Conservation (phyloP, 352 stramenopile genomes). For the Phytophthora colocasiae region DNA sequence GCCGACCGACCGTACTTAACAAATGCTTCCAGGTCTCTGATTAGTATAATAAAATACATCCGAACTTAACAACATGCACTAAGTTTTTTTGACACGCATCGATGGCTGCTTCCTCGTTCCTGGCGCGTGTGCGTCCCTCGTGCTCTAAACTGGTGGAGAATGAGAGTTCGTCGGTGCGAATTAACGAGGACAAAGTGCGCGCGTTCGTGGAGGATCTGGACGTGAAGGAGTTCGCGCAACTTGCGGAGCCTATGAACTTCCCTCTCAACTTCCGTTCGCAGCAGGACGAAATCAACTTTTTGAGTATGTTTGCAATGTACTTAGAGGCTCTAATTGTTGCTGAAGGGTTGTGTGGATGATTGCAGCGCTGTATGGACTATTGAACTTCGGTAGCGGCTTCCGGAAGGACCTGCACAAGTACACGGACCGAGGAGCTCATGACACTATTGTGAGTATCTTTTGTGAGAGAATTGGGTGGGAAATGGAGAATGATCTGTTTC, state of each 20-base stretch:
- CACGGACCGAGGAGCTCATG: conserved; percentile 64
- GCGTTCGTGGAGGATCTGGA: conserved; percentile 64
- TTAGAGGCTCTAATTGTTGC: neutral
- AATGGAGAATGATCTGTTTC: neutral
- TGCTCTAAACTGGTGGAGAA: conserved; percentile 59
- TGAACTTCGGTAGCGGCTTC: conserved; percentile 86
- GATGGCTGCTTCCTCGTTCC: conserved; percentile 40
- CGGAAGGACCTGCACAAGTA: conserved; percentile 84
- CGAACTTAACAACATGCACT: conserved; percentile 7
- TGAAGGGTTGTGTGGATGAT: neutral
- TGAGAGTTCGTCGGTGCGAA: conserved; percentile 49
- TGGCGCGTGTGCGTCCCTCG: conserved; percentile 59
- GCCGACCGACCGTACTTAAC: no score
- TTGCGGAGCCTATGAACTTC: conserved; percentile 62
- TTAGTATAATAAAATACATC: no score
- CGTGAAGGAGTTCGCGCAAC: conserved; percentile 53
- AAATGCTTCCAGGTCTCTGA: no score
- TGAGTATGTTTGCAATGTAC: conserved; percentile 48
- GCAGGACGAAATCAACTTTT: conserved; percentile 81
- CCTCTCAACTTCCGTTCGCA: conserved; percentile 79
- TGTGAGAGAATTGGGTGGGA: neutral
- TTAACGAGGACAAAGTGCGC: conserved; percentile 58
- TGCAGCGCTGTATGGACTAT: conserved; percentile 66
- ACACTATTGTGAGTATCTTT: conserved; percentile 69
- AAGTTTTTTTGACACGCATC: neutral